Evolutionary conservation across 805 yeast species (phyloP), one percentile per base, ranked within the genome.

Genomic region (Starmerella roubikii): DNA sequence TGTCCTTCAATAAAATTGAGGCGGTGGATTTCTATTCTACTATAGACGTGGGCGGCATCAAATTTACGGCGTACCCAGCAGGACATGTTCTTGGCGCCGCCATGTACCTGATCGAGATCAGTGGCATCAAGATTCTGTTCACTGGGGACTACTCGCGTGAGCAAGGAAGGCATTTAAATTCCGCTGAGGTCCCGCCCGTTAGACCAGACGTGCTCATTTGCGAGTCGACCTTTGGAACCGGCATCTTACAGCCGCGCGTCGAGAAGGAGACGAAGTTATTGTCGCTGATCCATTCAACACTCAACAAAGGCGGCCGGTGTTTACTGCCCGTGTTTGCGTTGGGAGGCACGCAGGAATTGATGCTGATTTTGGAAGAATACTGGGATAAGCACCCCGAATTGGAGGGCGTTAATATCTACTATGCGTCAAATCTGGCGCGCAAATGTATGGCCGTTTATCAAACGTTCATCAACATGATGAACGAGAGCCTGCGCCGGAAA

Each of bases 11-110:
- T 53, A 66, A 72, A 46, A 91, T 91, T 35, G 97, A 91, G 58
- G 83, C 97, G 1, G 74, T 91, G 19, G 98, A 91, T 58, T 91
- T 79, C 59, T 97, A 91, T 59, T 83, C 96, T 4, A 91, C 98
- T 0, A 72, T 84, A 47, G 97, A 91, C 51, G 81, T 86, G 26
- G 93, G 82, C 42, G 98, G 98, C 37, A 78, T 91, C 40, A 69
- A 91, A 54, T 88, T 91, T 64, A 91, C 98, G 1, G 98, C 98
- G 1, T 91, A 79, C 58, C 99, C 88, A 62, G 99, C 99, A 7
- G 99, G 99, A n/a, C 99, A 91, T 67, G 99, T 91, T 11, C 65
- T 91, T 32, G 99, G 99, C 39, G 97, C 98, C 10, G 95, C 97
- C 11, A 91, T 91, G 97, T 91, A 78, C 58, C 76, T 91, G 48